Percentiles rank a stretch among this genome's conserved stretches.
These are phyloP conservation scores for Erigeron philadelphicus DNA, from an alignment of 140 eudicot genomes.

Conservation along the genomic window DNA sequence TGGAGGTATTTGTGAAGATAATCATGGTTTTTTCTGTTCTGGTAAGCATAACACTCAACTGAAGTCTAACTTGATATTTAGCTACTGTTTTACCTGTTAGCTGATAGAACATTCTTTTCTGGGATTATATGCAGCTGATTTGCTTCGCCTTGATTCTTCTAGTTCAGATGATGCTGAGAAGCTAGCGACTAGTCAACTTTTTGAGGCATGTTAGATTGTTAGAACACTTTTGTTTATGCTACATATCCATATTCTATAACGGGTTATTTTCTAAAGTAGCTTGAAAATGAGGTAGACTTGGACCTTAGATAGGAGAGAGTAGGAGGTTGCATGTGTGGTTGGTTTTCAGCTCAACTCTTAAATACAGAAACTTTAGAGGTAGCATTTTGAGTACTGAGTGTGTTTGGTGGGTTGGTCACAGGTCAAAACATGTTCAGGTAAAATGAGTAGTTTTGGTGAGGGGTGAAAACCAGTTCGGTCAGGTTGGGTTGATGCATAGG, in stretches of 20 bases:
- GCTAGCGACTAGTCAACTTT: slow-evolving; percentile 67
- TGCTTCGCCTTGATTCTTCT: slow-evolving; percentile 69
- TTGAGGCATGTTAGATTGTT: slow-evolving; percentile 56
- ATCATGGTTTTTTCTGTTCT: slow-evolving; percentile 86
- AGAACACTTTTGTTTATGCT: background rate
- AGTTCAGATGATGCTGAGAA: slow-evolving; percentile 62
- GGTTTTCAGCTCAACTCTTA: too few species aligned
- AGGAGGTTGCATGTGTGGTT: too few species aligned
- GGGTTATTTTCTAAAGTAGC: background rate
- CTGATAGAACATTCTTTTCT: background rate
- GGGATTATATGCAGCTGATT: slow-evolving; percentile 51
- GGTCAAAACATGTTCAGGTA: background rate
- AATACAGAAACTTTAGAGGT: background rate
- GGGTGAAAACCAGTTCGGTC: background rate
- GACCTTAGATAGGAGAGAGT: too few species aligned
- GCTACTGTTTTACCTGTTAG: background rate
- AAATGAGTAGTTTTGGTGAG: background rate
- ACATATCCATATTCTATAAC: background rate
- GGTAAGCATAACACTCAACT: slow-evolving; percentile 41
- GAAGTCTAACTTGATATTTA: slow-evolving; percentile 10
- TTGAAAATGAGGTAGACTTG: background rate
- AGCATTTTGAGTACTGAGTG: background rate
- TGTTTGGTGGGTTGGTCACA: background rate
- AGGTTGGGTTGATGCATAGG: background rate
- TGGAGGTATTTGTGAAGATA: slow-evolving; percentile 85